Base-by-base conservation (phyloP, 108 stramenopile species). In the Skeletonema costatum region DNA sequence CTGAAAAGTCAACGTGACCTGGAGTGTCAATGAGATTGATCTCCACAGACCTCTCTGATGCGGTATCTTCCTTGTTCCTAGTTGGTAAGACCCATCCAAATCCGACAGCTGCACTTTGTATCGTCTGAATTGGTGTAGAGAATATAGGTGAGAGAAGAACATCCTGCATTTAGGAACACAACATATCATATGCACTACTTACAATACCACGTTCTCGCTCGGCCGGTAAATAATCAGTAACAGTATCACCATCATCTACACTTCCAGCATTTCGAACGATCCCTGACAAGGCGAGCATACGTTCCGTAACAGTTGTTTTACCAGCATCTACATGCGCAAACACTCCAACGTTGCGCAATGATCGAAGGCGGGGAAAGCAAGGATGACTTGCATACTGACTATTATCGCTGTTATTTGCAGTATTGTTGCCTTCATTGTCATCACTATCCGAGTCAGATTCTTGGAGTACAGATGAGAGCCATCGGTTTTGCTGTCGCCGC, bases 281-380 rank as follows among this genome's bases (percentile, higher is more conserved):
- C 13, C 98, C 98, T 13, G 97, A 87, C 53, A 98, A 68, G 41
- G 93, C 97, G 56, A 99, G 87, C 93, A 99, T 98, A 12, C 97
- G 95, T 77, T 99, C 99, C 5, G 98, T 99, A 16, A 98, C 93
- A 17, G 99, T 99, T n/a, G 99, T 99, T 77, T 99, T 99, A 30
- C 99, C 99, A 2, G 99, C 98, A 82, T 99, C 99, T 60, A 99
- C 98, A 81, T 99, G 99, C 0, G 99, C 99, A 32, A 99, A 88
- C 68, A 99, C 91, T 5, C 98, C 99, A 9, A 99, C 90, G 76
- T 92, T 93, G 50, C 93, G 93, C 3, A 97, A 56, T 66, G 83
- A 87, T 25, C 68, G 74, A 2, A 94, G 88, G 14, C 90, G 88
- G 2, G 59, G 33, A 31, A 12, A 42, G 69, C 30, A 33, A 0